These are phyloP conservation scores for Apiospora marii DNA, from an alignment of 2,329 filamentous ascomycete genomes.

Conservation along the genomic window DNA sequence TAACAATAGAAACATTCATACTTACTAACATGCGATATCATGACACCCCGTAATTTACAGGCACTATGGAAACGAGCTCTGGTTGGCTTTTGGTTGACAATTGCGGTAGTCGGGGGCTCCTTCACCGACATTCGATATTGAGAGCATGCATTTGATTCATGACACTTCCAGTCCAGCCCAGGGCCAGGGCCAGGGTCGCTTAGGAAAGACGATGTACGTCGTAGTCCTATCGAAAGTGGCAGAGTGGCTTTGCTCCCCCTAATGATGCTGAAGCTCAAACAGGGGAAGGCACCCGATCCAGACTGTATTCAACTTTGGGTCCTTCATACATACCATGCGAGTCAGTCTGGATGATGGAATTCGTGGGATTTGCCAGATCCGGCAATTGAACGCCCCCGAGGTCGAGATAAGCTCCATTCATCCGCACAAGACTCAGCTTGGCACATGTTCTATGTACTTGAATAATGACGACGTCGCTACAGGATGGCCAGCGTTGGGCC, in stretches of 20 bases:
- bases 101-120: conserved; percentile 1
- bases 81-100: background rate
- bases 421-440: background rate
- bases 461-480: background rate
- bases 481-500: background rate
- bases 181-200: background rate
- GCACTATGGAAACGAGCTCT: background rate
- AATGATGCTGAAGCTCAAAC: background rate
- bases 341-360: background rate
- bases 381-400: background rate
- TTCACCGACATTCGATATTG: conserved; percentile 3
- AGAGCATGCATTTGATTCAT: background rate
- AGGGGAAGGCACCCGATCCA: background rate
- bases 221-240: background rate
- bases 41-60: conserved; percentile 2
- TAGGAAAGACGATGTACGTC: background rate
- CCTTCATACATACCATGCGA: background rate
- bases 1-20: background rate
- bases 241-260: background rate
- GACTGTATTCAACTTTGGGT: background rate
- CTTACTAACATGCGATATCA: background rate
- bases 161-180: background rate
- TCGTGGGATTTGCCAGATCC: background rate
- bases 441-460: background rate
- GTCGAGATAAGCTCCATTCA: conserved; percentile 2